Base-by-base conservation (phyloP, 2,329 filamentous ascomycete species). In the Sporothrix mexicana region DNA sequence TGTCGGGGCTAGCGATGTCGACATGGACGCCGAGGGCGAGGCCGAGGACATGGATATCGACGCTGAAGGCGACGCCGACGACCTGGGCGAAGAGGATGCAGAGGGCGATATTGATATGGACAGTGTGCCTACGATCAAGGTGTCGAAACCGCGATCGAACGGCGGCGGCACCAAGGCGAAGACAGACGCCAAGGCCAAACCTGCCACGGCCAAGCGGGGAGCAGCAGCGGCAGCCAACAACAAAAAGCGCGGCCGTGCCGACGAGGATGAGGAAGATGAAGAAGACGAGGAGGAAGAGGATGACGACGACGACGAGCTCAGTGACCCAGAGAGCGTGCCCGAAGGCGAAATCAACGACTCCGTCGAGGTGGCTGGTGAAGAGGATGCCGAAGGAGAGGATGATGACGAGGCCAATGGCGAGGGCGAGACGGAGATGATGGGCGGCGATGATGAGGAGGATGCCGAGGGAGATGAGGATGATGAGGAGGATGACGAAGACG, bases 321-420 rank as follows among this genome's bases (percentile, higher is more conserved):
- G 86, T 75, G 87, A 88, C 55, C 81, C 87, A 9, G 85, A 88
- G 62, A 88, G 85, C 74, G 85, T 88, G 25, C 81, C 80, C 17
- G 83, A 83, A 47, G 83, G 84, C 47, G 83, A 82, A 70, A 81
- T 81, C 77, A 82, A 86, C 70, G 85, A 85, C 72, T 85, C 84
- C 7, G 83, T 85, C 45, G 80, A 80, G 76, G 77, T 77, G 20
- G 77, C 81, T 8, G 69, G 55, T 12, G 59, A 72, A n/a, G 72
- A 73, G 30, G 61, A 70, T 9, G 73, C 70, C 36, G 73, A 69
- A 13, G 73, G 71, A 2, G 73, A 70, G 3, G 73, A 69, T 0
- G 71, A 70, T 2, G 69, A 51, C 13, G 69, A 70, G 23, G 73
- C 59, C 55, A 85, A 85, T n/a, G 85, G 87, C 10, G 87, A 88